Base-by-base conservation (phyloP, 805 yeast genomes). In the Monosporozyma siamensis region DNA sequence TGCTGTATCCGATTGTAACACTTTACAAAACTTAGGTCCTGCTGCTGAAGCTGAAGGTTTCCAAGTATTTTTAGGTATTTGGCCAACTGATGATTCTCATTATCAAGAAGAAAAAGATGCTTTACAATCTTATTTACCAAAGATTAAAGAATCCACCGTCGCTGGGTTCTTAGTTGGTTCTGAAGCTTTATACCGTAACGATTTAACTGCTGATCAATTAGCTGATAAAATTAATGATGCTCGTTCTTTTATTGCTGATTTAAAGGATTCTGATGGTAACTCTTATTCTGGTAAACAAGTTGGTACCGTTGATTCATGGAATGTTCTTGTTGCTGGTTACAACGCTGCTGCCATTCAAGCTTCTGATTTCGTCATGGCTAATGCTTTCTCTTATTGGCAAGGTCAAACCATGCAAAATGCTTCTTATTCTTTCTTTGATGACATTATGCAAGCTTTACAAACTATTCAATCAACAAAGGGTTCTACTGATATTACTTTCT, bases 381-480 rank as follows among this genome's bases (percentile, higher is more conserved):
- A 90, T 63, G 97, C 96, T 40, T 90, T 90, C 76, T 85, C 97
- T 7, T 90, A 89, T 80, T 90, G 97, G 97, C 97, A 90, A 72
- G 97, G 97, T 35, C 97, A 88, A 71, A 74, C 87, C 52, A 75
- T 74, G 75, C 59, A 65, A 39, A 89, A 89, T 65, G 77, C 96
- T 22, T 78, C 95, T 14, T 85, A 77, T 74, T 87, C 96, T 2
- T 90, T 89, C 82, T 77, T 87, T 53, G 97, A 89, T 64, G 97
- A 90, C 65, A 86, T 90, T 65, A 88, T 89, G 95, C 97, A 90
- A 74, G 96, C 97, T 52, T 70, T 90, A 64, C 95, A 87, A 71
- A 71, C 73, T 48, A 78, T 90, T 57, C 96, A 90, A 74, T 71
- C 86, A 53, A 66, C 75, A 55, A 89, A 90, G 74, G 96, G 95